These are phyloP conservation scores for Paraphaeosphaeria minitans DNA, from an alignment of 2,329 filamentous ascomycete genomes.

Conservation along the genomic window DNA sequence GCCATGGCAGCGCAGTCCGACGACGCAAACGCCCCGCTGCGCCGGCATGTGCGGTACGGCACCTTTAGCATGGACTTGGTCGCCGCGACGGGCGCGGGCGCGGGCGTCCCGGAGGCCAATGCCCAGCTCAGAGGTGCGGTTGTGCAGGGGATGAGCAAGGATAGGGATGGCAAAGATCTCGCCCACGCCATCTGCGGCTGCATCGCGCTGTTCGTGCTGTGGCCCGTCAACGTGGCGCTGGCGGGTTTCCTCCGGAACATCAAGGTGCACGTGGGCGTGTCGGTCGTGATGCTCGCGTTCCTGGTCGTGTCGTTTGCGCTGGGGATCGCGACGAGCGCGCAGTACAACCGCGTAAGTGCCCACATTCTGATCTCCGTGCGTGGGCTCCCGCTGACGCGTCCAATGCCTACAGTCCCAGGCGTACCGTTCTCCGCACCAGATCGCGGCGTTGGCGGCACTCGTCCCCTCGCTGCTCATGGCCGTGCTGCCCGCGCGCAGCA, in stretches of 20 bases:
- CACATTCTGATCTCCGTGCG: no score
- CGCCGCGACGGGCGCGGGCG: conserved; percentile 39
- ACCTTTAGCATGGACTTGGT: conserved; percentile 50
- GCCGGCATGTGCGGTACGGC: conserved; percentile 47
- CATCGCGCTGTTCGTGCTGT: conserved; percentile 40
- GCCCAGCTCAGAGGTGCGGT: conserved; percentile 29
- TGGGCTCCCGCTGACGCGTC: no score
- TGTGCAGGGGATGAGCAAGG: conserved; percentile 28
- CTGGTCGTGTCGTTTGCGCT: conserved; percentile 48
- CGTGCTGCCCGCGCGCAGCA: background rate
- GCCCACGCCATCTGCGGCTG: conserved; percentile 41
- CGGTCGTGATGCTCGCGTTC: conserved; percentile 45
- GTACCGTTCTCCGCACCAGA: conserved; percentile 54
- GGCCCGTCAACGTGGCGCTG: conserved; percentile 40
- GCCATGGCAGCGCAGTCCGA: conserved; percentile 34
- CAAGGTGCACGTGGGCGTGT: conserved; percentile 50
- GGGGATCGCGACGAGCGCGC: conserved; percentile 49
- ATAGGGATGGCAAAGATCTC: conserved; percentile 34
- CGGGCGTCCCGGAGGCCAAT: conserved; percentile 39
- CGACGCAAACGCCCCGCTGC: conserved; percentile 40
- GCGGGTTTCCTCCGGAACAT: conserved; percentile 49
- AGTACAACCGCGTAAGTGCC: conserved; percentile 48
- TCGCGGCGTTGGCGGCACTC: conserved; percentile 49
- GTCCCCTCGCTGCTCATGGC: conserved; percentile 31
- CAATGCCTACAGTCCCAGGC: conserved; percentile 49